These are phyloP conservation scores for Boletus hoseneyae DNA, from an alignment of 1,284 basidiomycete species.

Conservation along the genomic window DNA sequence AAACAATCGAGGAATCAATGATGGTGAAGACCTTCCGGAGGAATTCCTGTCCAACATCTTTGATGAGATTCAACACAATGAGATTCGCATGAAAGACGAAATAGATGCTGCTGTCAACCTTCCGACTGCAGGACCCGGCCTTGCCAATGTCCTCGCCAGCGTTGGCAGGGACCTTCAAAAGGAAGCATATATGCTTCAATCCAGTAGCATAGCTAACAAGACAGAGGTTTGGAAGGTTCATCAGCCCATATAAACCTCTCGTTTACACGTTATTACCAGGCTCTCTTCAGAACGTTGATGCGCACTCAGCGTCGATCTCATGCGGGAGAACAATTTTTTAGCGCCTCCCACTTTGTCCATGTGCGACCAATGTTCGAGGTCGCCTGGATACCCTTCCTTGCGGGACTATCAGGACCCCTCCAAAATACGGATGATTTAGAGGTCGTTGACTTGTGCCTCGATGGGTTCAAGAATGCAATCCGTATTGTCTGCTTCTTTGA, in stretches of 20 bases:
- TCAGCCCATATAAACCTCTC: neutral
- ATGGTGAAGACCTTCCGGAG: constrained; percentile 82
- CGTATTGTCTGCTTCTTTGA: constrained; percentile 94
- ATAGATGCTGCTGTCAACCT: constrained; percentile 57
- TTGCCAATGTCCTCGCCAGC: constrained; percentile 78
- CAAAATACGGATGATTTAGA: constrained; percentile 93
- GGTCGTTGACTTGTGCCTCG: constrained; percentile 86
- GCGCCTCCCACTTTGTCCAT: constrained; percentile 92
- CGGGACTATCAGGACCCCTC: constrained; percentile 87
- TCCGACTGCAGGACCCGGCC: constrained; percentile 59
- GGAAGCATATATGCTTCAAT: constrained; percentile 92
- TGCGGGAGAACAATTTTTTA: constrained; percentile 83
- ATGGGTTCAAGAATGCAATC: constrained; percentile 93
- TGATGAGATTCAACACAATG: constrained; percentile 87
- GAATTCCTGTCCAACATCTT: constrained; percentile 76
- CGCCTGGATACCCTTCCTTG: constrained; percentile 95
- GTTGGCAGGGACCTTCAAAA: constrained; percentile 92
- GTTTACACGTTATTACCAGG: constrained; percentile 42
- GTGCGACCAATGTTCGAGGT: constrained; percentile 98
- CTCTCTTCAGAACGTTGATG: constrained; percentile 87
- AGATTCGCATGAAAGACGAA: constrained; percentile 98
- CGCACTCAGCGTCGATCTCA: constrained; percentile 80
- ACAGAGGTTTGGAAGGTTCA: constrained; percentile 64
- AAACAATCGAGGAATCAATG: constrained; percentile 95
- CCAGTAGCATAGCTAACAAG: constrained; percentile 92